Evolutionary conservation across 75 land plant genomes (phyloP), one percentile per base, ranked within the genome.

Genomic region (Cupressus sempervirens): DNA sequence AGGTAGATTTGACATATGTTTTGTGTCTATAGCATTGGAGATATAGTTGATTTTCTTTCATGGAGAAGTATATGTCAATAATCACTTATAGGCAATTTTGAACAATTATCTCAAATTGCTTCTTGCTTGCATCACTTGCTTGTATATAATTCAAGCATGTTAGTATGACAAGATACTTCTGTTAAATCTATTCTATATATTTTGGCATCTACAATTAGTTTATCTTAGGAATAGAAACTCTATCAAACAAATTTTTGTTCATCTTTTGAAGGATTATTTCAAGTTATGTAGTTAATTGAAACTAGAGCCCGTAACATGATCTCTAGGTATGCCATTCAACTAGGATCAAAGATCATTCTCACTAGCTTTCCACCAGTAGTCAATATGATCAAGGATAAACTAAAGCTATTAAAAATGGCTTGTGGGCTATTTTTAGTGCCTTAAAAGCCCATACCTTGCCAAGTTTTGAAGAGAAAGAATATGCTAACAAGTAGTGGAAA

Each of bases 161-260:
- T 86, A 34, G 86, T 84, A 43, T 77, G 86, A 34, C 73, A 88
- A 82, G 86, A 81, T 62, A 20, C 84, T 7, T 88, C 93, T 50
- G 70, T 93, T 54, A 89, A 90, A 84, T 87, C 87, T 32, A 82
- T 87, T 76, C 72, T 97, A 32, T 80, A 89, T 7, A 88, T 93
- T 72, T 26, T 97, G 45, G 81, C 82, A 80, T 87, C 89, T 52
- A 91, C 92, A 46, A 32, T 92, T 83, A 88, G 88, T 70, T 81
- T 95, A 38, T 97, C 99, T 76, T 92, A 89, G 36, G 84, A 88
- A 82, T 86, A 92, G 84, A 89, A 88, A 52, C 88, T 91, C 54
- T 89, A 88, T 86, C 93, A 94, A 73, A 95, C 98, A 53, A 95
- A 90, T 91, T 93, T 93, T 67, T 94, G 86, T 41, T 81, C 94